These are phyloP conservation scores for Zygosaccharomyces sapae DNA, from an alignment of 1,139 yeast genomes.

Conservation along the genomic window DNA sequence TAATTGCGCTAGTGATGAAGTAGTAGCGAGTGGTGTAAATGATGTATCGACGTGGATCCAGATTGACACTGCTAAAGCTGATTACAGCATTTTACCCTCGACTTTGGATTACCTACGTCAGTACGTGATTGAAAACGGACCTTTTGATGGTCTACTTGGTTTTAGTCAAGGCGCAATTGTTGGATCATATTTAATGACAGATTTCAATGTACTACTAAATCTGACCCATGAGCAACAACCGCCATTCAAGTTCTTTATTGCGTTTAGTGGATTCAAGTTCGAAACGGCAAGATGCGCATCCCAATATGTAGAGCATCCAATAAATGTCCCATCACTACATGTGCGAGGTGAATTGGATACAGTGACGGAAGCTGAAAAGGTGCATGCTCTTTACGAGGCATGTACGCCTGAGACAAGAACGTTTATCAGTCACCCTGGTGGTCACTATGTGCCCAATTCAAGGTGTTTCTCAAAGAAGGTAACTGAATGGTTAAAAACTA, in stretches of 20 bases:
- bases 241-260: constrained; percentile 63
- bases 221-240: constrained; percentile 38
- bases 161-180: constrained; percentile 93
- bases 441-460: constrained; percentile 80
- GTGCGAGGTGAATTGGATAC: constrained; percentile 86
- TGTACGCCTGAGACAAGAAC: constrained; percentile 47
- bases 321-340: constrained; percentile 62
- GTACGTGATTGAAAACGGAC: constrained; percentile 52
- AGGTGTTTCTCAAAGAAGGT: constrained; percentile 57
- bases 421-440: constrained; percentile 71
- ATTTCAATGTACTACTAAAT: constrained; percentile 37
- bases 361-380: constrained; percentile 72
- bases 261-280: constrained; percentile 74
- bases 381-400: constrained; percentile 52
- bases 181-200: constrained; percentile 52
- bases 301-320: constrained; percentile 41
- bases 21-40: constrained; percentile 13
- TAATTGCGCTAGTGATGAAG: constrained; percentile 17
- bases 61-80: constrained; percentile 23
- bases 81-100: constrained; percentile 26
- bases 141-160: constrained; percentile 81
- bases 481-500: constrained; percentile 46
- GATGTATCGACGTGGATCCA: constrained; percentile 35
- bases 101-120: constrained; percentile 27
- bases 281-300: constrained; percentile 50